Percentiles rank a stretch among this genome's conserved stretches.
These are phyloP conservation scores for Fusarium sacchari DNA, from an alignment of 2,329 filamentous ascomycete genomes.

Conservation along the genomic window DNA sequence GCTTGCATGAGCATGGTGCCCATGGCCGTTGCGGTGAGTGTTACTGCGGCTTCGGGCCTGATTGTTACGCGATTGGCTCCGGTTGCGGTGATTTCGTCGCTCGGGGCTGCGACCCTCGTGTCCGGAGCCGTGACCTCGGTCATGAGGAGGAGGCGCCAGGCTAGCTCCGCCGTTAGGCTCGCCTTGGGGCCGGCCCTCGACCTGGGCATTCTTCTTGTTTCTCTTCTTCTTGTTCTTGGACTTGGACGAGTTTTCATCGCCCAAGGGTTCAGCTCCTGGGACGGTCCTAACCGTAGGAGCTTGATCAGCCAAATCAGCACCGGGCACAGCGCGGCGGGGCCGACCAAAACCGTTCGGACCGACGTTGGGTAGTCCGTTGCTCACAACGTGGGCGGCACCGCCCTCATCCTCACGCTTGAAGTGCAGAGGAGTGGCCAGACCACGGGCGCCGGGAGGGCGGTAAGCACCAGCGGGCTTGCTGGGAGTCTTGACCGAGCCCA, in stretches of 20 bases:
- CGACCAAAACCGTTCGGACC: slow-evolving; percentile 83
- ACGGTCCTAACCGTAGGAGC: slow-evolving; percentile 75
- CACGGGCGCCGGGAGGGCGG: slow-evolving; percentile 91
- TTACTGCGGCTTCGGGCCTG: slow-evolving; percentile 62
- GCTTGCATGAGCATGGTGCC: slow-evolving; percentile 39
- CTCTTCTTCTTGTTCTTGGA: slow-evolving; percentile 99
- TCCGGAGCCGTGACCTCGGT: slow-evolving; percentile 52
- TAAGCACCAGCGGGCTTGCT: slow-evolving; percentile 98
- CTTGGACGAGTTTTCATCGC: slow-evolving; percentile 76
- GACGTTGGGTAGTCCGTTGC: slow-evolving; percentile 79
- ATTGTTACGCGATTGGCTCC: slow-evolving; percentile 67
- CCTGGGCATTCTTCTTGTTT: slow-evolving; percentile 87
- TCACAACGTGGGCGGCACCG: slow-evolving; percentile 83
- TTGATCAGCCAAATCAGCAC: slow-evolving; percentile 78
- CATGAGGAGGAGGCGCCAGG: slow-evolving; percentile 59
- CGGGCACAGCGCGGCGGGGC: slow-evolving; percentile 82
- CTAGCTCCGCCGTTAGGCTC: slow-evolving; percentile 58
- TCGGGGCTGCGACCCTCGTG: slow-evolving; percentile 72
- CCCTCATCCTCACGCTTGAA: slow-evolving; percentile 99
- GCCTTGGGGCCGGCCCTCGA: slow-evolving; percentile 66
- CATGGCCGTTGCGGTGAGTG: slow-evolving; percentile 50
- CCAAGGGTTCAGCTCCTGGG: slow-evolving; percentile 70
- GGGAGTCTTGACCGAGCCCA: slow-evolving; percentile 89
- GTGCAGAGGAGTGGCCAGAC: slow-evolving; percentile 85
- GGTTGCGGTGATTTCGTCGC: slow-evolving; percentile 59